A percentile compares a stretch with the other conserved stretches of the same genome.
Evolutionary conservation across 352 stramenopile genomes (phyloP).

Genomic region (Globisporangium mamillatum): DNA sequence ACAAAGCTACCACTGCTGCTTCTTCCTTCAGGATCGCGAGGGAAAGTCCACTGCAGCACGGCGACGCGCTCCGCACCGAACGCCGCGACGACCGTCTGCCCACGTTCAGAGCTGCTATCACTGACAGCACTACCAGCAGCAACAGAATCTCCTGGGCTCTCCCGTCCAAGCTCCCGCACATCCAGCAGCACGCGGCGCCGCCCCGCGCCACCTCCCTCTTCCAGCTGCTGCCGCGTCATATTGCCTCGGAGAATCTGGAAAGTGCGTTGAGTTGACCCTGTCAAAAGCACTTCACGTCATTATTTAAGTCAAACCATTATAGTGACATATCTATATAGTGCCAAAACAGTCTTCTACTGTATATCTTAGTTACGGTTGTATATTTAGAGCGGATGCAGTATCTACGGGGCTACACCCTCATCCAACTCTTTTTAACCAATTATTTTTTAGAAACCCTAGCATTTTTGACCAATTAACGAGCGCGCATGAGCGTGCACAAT

Average conservation of each 20-base stretch:
- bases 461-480: too few relatives aligned
- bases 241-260: conserved; percentile 3
- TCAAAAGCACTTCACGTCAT: not conserved
- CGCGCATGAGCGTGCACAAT: too few relatives aligned
- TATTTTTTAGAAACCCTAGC: too few relatives aligned
- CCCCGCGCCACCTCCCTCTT: not conserved
- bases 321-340: not conserved
- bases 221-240: conserved; percentile 19
- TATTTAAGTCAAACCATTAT: not conserved
- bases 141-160: not conserved
- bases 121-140: not conserved
- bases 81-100: conserved; percentile 18
- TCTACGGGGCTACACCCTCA: too few relatives aligned
- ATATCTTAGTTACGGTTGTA: not conserved
- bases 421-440: too few relatives aligned
- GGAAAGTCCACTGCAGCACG: conserved; percentile 18
- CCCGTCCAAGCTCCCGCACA: conserved; percentile 30
- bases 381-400: not conserved
- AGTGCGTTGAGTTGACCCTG: not conserved
- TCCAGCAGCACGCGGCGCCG: conserved; percentile 30
- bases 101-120: not conserved
- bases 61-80: conserved; percentile 26
- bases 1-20: not conserved
- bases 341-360: not conserved
- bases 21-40: not conserved